Evolutionary conservation across 2,329 filamentous ascomycete species (phyloP), one percentile per base, ranked within the genome.

Genomic region (Aureobasidium sp.): DNA sequence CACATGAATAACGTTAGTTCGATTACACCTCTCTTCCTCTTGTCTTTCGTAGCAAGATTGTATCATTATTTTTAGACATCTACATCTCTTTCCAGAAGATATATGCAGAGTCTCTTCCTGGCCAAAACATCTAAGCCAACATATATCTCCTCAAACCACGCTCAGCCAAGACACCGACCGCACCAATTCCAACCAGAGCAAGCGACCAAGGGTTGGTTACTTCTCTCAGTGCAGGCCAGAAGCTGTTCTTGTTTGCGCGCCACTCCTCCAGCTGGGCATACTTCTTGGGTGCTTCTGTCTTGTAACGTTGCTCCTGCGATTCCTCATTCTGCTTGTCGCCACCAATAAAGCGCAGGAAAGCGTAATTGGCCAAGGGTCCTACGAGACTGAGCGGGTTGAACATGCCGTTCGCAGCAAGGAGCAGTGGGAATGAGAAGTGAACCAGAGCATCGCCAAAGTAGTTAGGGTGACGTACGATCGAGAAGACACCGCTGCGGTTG

Each of bases 401-500:
- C 65, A 81, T 77, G 57, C 80, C 81, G 10, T 78, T 79, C 21
- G 80, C 77, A 68, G 81, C 83, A 2, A 85, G 76, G 63, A 83
- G 76, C 8, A 85, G 69, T 1, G 82, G 80, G 75, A 86, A 86
- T 0, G 83, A 84, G 50, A 82, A 67, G 67, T 86, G 84, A 10
- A 83, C 77, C 4, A 86, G 74, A 3, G 79, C 76, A 62, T 85
- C 83, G 2, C 83, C 83, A n/a, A 86, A 78, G 67, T 85, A 86
- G 72, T 82, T 86, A 0, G 83, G 83, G 71, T 86, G 83, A 53
- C 84, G 74, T 30, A 85, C 82, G 36, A 86, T 77, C 66, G 81
- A 83, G 81, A 82, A 86, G 34, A 86, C 83, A 13, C 83, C 83
- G n/a, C 81, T 76, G 15, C 79, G 77, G 64, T 80, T 76, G 34